A percentile compares a stretch with the other conserved stretches of the same genome.
Evolutionary conservation across 306 rosid genomes (phyloP).

Genomic region (Morella rubra): DNA sequence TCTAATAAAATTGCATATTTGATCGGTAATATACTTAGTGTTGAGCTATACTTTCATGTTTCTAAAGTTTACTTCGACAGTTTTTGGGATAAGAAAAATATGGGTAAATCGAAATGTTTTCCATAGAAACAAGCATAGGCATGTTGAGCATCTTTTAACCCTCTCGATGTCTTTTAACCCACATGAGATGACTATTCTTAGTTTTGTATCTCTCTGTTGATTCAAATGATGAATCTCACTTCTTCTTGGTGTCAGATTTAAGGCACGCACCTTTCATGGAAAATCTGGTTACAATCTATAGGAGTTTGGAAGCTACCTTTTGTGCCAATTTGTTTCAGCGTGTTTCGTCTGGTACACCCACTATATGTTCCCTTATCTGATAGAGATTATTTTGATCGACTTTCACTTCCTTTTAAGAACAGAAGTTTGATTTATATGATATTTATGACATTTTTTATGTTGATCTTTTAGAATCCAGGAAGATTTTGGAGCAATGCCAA

Average conservation of each 20-base stretch:
- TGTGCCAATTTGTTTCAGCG: constrained; percentile 45
- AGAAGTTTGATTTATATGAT: not conserved
- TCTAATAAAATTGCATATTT: not conserved
- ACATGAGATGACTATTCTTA: not conserved
- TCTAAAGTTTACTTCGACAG: not conserved
- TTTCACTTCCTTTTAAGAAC: not conserved
- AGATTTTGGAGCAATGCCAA: constrained; percentile 35
- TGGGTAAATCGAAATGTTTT: not conserved
- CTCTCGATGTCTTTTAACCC: not conserved
- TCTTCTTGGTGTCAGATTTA: constrained; percentile 45
- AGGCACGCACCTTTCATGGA: constrained; percentile 66
- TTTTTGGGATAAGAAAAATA: not conserved
- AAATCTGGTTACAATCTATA: constrained; percentile 65
- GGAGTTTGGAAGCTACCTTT: constrained; percentile 58
- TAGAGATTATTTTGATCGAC: not conserved
- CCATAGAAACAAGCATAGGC: not conserved
- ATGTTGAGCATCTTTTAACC: not conserved
- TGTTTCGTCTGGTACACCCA: constrained; percentile 47
- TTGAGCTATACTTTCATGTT: not conserved
- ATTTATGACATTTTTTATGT: not conserved
- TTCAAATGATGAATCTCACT: not conserved
- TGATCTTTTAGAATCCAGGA: constrained; percentile 41
- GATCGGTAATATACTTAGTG: not conserved
- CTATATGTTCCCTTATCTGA: not conserved
- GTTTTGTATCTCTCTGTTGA: constrained; percentile 8